Conservation (phyloP, 306 rosid genomes). For the Trichosanthes cucumerina region DNA sequence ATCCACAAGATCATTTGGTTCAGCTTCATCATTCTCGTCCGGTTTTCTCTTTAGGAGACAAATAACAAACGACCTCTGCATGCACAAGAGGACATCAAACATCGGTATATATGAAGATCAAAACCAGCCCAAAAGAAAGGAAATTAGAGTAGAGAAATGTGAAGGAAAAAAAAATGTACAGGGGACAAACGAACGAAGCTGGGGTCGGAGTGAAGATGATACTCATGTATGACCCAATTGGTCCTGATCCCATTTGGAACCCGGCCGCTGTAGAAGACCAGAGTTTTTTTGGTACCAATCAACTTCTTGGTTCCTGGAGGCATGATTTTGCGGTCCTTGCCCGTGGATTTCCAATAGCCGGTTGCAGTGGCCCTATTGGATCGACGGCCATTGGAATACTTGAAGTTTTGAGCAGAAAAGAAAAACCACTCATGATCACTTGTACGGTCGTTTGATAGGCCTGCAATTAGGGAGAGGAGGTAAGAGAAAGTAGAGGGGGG, state of each 20-base stretch:
- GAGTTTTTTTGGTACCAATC: constrained; percentile 53
- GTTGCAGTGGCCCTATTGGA: constrained; percentile 24
- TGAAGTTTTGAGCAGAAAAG: constrained; percentile 29
- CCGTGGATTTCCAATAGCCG: constrained; percentile 73
- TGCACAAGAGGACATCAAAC: background rate
- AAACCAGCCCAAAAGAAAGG: background rate
- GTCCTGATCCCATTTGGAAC: constrained; percentile 19
- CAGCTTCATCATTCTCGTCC: constrained; percentile 21
- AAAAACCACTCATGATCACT: constrained; percentile 52
- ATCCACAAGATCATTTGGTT: constrained; percentile 12
- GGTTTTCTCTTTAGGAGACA: constrained; percentile 25
- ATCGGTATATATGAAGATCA: background rate
- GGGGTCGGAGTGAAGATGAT: constrained; percentile 14
- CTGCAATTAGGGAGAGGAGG: constrained; percentile 25
- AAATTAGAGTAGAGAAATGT: background rate
- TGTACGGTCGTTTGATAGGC: constrained; percentile 13
- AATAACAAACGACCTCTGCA: constrained; percentile 43
- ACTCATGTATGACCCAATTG: constrained; percentile 66
- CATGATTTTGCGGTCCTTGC: constrained; percentile 27
- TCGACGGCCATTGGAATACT: constrained; percentile 21
- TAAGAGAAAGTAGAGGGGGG: background rate
- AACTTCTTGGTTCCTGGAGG: constrained; percentile 6
- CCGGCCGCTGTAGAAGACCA: constrained; percentile 37
- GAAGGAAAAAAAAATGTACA: background rate
- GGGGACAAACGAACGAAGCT: background rate